Evolutionary conservation across 768 basidiomycete genomes (phyloP).

Genomic region (Rubroboletus satanas): DNA sequence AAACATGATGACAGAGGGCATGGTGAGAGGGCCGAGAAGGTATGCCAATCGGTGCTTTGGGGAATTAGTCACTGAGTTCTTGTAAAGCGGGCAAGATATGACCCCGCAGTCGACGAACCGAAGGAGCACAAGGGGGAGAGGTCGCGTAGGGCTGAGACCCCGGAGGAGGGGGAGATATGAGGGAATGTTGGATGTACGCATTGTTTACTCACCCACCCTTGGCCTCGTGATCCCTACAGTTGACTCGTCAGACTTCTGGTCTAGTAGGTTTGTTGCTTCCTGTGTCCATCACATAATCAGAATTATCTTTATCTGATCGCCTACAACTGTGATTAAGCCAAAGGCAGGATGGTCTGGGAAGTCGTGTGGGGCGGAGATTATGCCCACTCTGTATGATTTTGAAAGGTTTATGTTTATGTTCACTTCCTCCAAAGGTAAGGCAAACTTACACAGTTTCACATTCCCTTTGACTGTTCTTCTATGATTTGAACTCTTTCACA

Average conservation of each 20-base stretch:
- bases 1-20: conserved; percentile 44
- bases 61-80: conserved; percentile 12
- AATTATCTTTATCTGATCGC: conserved; percentile 1
- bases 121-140: conserved; percentile 40
- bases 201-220: background rate
- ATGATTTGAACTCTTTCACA: background rate
- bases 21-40: conserved; percentile 67
- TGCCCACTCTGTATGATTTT: background rate
- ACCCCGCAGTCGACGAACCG: conserved; percentile 42
- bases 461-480: background rate
- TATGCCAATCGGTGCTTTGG: conserved; percentile 24
- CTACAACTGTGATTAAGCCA: background rate
- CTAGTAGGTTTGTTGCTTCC: background rate
- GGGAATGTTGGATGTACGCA: conserved; percentile 10
- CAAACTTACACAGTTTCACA: conserved; percentile 1
- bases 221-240: background rate
- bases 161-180: conserved; percentile 87
- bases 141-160: conserved; percentile 62
- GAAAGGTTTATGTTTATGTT: background rate
- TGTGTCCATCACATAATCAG: background rate
- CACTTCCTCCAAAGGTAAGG: conserved; percentile 1
- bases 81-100: conserved; percentile 51
- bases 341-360: background rate
- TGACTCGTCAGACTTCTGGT: conserved; percentile 3
- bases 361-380: conserved; percentile 1